Percentiles rank a stretch among this genome's conserved stretches.
Evolutionary conservation across 176 grass and related monocot species (phyloP).

Genomic region (Aegilops speltoides): DNA sequence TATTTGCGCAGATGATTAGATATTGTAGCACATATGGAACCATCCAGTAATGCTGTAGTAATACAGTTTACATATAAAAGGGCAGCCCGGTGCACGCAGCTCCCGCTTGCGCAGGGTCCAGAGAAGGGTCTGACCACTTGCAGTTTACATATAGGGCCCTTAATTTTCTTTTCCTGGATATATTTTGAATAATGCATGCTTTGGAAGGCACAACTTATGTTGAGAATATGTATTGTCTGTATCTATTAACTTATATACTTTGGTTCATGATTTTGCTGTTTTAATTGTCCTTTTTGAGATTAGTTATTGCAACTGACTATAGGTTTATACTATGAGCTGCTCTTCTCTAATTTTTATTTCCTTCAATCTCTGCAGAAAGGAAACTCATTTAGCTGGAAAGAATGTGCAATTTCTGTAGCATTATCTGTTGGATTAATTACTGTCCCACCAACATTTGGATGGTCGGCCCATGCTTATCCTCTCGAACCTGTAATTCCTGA

Average conservation of each 20-base stretch:
- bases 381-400: conserved; percentile 62
- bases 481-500: conserved; percentile 67
- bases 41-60: not conserved
- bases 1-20: not conserved
- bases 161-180: not conserved
- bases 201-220: not conserved
- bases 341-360: conserved; percentile 18
- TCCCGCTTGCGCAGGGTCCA: too few relatives aligned
- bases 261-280: not conserved
- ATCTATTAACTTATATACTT: not conserved
- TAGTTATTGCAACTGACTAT: not conserved
- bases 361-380: conserved; percentile 48
- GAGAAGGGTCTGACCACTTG: not conserved
- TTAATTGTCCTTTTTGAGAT: not conserved
- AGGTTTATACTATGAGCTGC: not conserved
- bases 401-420: conserved; percentile 79
- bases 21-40: not conserved
- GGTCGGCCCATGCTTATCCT: conserved; percentile 56
- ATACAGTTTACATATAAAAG: not conserved
- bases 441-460: conserved; percentile 39
- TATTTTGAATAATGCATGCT: conserved; percentile 14
- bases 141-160: not conserved
- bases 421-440: conserved; percentile 77
- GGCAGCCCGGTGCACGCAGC: too few relatives aligned
- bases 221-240: not conserved